Evolutionary conservation across 108 stramenopile genomes (phyloP).

Genomic region (Stephanodiscus triporus): DNA sequence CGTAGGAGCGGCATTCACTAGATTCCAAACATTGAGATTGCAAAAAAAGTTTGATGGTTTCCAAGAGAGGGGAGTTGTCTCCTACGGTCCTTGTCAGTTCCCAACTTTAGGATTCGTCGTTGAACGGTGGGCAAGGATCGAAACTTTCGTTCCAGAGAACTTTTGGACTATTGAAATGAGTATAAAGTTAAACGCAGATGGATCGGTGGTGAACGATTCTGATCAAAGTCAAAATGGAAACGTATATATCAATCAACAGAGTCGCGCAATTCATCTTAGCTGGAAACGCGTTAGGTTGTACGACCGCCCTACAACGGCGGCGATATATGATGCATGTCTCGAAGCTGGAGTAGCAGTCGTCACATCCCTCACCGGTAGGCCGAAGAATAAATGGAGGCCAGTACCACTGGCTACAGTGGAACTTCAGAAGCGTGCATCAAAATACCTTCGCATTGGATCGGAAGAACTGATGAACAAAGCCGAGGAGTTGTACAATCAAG

Average conservation of each 20-base stretch:
- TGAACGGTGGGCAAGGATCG: conserved; percentile 93
- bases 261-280: conserved; percentile 59
- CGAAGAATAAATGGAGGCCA: conserved; percentile 91
- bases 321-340: conserved; percentile 87
- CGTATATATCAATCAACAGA: conserved; percentile 27
- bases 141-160: conserved; percentile 91
- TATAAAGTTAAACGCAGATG: conserved; percentile 51
- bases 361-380: conserved; percentile 64
- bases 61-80: conserved; percentile 64
- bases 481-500: conserved; percentile 93
- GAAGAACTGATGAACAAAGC: conserved; percentile 95
- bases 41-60: conserved; percentile 88
- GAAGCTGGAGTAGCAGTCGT: conserved; percentile 85
- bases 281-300: conserved; percentile 93
- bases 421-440: conserved; percentile 93
- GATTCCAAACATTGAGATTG: conserved; percentile 96
- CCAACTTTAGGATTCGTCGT: conserved; percentile 99
- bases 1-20: conserved; percentile 70
- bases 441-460: conserved; percentile 86
- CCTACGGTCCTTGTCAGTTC: conserved; percentile 99
- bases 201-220: conserved; percentile 29
- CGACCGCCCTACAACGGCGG: conserved; percentile 74
- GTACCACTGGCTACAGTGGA: conserved; percentile 97
- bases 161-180: conserved; percentile 93
- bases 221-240: conserved; percentile 27